phyloP scores from a whole-genome alignment of 345 rosid species.

The Populus pruinosa region DNA sequence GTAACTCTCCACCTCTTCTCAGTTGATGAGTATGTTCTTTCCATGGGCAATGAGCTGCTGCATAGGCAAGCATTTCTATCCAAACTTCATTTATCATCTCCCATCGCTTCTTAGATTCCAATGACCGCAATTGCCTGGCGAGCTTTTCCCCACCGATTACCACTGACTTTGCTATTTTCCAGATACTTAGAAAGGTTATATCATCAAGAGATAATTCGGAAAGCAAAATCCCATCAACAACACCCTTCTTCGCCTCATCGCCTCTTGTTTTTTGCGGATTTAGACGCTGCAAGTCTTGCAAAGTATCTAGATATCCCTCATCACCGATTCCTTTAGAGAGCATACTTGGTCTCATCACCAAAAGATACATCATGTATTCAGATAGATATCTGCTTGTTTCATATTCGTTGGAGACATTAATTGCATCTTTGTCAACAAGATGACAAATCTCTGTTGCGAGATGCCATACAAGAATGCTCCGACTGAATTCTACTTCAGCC shows the following conservation, averaged over 20 bases:
- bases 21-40: conserved; percentile 18
- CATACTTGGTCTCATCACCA: conserved; percentile 10
- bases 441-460: neutral
- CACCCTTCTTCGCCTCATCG: too few relatives aligned
- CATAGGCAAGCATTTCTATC: conserved; percentile 19
- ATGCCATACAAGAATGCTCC: too few relatives aligned
- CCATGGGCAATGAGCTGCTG: conserved; percentile 15
- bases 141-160: too few relatives aligned
- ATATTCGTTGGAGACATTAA: neutral
- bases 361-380: conserved; percentile 18
- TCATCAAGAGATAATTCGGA: too few relatives aligned
- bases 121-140: too few relatives aligned
- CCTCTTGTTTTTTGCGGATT: too few relatives aligned
- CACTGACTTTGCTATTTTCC: too few relatives aligned
- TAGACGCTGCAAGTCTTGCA: too few relatives aligned
- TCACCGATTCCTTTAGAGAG: conserved; percentile 16
- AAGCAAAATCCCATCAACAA: too few relatives aligned
- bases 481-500: too few relatives aligned
- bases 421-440: neutral
- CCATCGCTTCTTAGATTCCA: too few relatives aligned
- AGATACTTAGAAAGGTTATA: too few relatives aligned
- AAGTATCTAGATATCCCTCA: neutral
- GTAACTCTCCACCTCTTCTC: conserved; percentile 22
- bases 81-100: conserved; percentile 9
- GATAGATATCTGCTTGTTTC: conserved; percentile 16